phyloP scores from a whole-genome alignment of 2,329 filamentous ascomycete genomes.

The Xylariaceae sp. region DNA sequence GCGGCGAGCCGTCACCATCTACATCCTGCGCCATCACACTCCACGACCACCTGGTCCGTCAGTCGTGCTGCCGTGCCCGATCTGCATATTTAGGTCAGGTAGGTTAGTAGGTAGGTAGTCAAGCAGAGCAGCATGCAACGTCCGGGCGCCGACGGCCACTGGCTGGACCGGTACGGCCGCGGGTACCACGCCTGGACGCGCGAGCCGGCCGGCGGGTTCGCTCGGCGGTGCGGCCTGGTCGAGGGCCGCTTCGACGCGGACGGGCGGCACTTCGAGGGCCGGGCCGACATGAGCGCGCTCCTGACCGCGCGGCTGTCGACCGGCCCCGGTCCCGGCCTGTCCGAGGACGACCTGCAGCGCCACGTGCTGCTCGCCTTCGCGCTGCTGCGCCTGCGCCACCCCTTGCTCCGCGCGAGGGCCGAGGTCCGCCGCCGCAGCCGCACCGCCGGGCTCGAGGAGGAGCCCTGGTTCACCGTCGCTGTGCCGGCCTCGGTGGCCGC shows the following conservation, averaged over 20 bases:
- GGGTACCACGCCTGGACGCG: conserved; percentile 10
- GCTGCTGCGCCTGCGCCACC: conserved; percentile 13
- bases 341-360: conserved; percentile 6
- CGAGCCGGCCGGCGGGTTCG: conserved; percentile 1
- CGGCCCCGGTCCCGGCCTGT: too few species aligned
- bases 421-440: conserved; percentile 5
- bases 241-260: conserved; percentile 19
- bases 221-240: conserved; percentile 9
- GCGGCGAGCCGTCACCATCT: too few species aligned
- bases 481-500: conserved; percentile 5
- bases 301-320: conserved; percentile 11
- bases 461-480: conserved; percentile 11
- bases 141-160: too few species aligned
- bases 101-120: too few species aligned
- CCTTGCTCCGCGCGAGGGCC: conserved; percentile 9
- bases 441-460: conserved; percentile 4
- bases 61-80: too few species aligned
- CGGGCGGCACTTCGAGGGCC: conserved; percentile 15
- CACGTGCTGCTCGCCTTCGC: conserved; percentile 16
- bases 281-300: conserved; percentile 15
- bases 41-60: too few species aligned
- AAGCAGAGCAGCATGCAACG: too few species aligned
- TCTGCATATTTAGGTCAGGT: too few species aligned
- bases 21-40: too few species aligned
- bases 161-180: conserved; percentile 10